Evolutionary conservation across 1,284 basidiomycete genomes (phyloP).

Genomic region (Ganoderma leucocontextum): DNA sequence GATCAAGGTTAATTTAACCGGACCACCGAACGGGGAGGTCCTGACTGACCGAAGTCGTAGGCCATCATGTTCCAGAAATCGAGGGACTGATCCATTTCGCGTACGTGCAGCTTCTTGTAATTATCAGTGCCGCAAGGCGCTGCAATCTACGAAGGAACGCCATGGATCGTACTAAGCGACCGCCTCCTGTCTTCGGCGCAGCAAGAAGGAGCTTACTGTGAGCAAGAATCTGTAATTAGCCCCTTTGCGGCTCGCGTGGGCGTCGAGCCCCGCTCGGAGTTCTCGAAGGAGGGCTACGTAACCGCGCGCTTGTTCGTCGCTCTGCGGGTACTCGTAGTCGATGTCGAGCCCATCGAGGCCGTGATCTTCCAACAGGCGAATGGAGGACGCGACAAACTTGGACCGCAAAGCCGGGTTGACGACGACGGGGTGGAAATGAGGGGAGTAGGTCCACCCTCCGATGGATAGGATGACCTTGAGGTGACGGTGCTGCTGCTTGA

Average conservation of each 20-base stretch:
- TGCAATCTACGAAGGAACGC: slow-evolving; percentile 66
- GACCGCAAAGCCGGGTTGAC: slow-evolving; percentile 66
- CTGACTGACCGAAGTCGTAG: slow-evolving; percentile 75
- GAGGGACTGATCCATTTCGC: slow-evolving; percentile 87
- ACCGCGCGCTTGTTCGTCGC: slow-evolving; percentile 74
- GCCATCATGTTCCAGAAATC: slow-evolving; percentile 99
- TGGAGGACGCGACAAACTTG: slow-evolving; percentile 81
- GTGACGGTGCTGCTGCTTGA: slow-evolving; percentile 89
- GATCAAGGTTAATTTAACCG: background rate
- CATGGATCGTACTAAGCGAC: slow-evolving; percentile 13
- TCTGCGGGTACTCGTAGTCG: slow-evolving; percentile 87
- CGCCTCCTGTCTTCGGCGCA: slow-evolving; percentile 5
- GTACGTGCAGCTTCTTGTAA: slow-evolving; percentile 79
- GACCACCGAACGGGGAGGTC: background rate
- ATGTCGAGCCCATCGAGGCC: slow-evolving; percentile 78
- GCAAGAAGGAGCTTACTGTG: slow-evolving; percentile 60
- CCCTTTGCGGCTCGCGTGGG: slow-evolving; percentile 66
- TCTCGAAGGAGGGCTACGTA: slow-evolving; percentile 79
- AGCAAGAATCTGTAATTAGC: slow-evolving; percentile 73
- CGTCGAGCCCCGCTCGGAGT: slow-evolving; percentile 73
- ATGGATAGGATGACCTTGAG: slow-evolving; percentile 89
- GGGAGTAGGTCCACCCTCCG: slow-evolving; percentile 92
- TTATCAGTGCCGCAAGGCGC: slow-evolving; percentile 93
- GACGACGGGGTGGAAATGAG: slow-evolving; percentile 81
- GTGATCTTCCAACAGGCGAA: slow-evolving; percentile 81